Percentiles rank a stretch among this genome's conserved stretches.
Conservation (phyloP, 164 flowering plant species). For the Euptelea pleiosperma region DNA sequence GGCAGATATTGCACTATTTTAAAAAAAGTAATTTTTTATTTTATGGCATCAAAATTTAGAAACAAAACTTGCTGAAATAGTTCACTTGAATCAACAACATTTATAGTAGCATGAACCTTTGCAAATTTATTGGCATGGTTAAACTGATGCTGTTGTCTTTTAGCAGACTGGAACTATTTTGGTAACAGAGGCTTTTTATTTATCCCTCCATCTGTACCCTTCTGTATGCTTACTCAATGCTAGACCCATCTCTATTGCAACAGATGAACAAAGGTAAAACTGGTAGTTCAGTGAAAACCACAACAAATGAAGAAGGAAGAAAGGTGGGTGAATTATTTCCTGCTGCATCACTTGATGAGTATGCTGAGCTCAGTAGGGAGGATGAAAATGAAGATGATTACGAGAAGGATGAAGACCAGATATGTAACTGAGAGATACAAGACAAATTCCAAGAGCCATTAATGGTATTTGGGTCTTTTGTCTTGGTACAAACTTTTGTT, state of each 20-base stretch:
- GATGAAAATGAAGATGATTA: constrained; percentile 17
- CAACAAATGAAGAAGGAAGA: constrained; percentile 22
- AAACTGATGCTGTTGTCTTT: no score
- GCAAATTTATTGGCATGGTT: no score
- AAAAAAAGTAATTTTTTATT: no score
- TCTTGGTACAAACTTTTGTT: no score
- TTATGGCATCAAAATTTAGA: no score
- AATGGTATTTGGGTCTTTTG: neutral
- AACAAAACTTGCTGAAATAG: no score
- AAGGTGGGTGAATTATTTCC: constrained; percentile 56
- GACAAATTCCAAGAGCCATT: neutral
- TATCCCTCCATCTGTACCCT: no score
- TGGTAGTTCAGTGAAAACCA: constrained; percentile 17
- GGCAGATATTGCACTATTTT: no score
- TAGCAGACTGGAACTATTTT: no score
- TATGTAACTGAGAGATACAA: constrained; percentile 11
- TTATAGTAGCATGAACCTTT: no score
- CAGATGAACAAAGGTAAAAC: constrained; percentile 77
- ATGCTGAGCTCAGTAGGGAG: constrained; percentile 37
- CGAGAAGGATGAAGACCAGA: constrained; percentile 4
- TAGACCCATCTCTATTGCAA: constrained; percentile 9
- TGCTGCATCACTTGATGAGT: constrained; percentile 49
- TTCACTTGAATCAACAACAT: no score
- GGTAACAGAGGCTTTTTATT: no score
- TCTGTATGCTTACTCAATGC: neutral